Percentiles rank a stretch among this genome's conserved stretches.
phyloP scores from a whole-genome alignment of 768 basidiomycete species.

The Ramaria sp. region DNA sequence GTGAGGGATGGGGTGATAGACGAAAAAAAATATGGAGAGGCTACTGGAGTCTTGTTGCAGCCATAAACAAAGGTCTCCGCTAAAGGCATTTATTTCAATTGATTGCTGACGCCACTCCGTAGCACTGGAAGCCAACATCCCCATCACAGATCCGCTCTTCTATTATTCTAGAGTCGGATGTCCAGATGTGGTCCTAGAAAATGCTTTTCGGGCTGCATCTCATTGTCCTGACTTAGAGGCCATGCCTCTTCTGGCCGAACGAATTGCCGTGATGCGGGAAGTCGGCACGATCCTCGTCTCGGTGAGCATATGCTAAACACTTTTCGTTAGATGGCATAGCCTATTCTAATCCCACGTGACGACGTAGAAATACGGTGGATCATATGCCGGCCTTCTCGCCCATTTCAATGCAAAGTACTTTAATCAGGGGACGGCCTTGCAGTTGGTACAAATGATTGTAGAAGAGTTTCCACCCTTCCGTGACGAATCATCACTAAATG shows the following conservation, averaged over 20 bases:
- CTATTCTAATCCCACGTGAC: not conserved
- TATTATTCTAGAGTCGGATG: conserved; percentile 63
- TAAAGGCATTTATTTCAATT: not conserved
- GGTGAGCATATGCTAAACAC: conserved; percentile 29
- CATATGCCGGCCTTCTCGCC: conserved; percentile 55
- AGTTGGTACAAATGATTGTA: conserved; percentile 61
- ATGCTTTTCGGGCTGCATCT: conserved; percentile 54
- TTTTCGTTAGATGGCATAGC: not conserved
- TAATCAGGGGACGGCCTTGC: conserved; percentile 54
- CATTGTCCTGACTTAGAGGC: conserved; percentile 39
- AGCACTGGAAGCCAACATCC: conserved; percentile 72
- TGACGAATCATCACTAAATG: conserved; percentile 52
- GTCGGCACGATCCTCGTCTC: conserved; percentile 61
- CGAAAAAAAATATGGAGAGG: conserved; percentile 56
- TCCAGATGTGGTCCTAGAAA: conserved; percentile 56
- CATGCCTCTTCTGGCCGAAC: conserved; percentile 60
- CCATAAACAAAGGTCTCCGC: conserved; percentile 62
- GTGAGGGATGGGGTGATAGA: conserved; percentile 48
- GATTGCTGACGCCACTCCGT: not conserved
- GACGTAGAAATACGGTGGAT: conserved; percentile 53
- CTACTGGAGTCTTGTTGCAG: conserved; percentile 81
- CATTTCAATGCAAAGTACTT: conserved; percentile 45
- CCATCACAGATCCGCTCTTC: conserved; percentile 70
- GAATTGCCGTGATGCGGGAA: conserved; percentile 69
- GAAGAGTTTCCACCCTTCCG: conserved; percentile 67